These are phyloP conservation scores for Vickermania ingenoplastis DNA, from an alignment of 208 protist species.

Conservation along the genomic window DNA sequence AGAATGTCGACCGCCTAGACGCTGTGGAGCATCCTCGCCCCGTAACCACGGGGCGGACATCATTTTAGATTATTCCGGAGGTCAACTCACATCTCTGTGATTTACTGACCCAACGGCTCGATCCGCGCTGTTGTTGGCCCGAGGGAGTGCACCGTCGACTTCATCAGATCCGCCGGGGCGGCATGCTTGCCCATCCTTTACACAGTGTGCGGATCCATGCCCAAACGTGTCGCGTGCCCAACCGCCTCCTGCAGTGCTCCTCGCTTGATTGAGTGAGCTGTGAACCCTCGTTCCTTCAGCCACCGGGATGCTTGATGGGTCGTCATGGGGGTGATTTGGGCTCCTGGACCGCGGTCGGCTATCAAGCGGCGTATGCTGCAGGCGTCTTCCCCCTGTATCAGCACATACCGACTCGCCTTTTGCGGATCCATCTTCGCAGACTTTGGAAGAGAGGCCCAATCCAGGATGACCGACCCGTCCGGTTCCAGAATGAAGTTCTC, in stretches of 20 bases:
- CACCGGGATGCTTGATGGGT: neutral
- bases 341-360: neutral
- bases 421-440: neutral
- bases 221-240: too few species aligned
- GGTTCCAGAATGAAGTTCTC: neutral
- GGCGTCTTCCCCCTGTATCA: neutral
- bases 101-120: neutral
- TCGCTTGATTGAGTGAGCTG: slow-evolving; percentile 1
- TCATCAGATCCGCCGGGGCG: neutral
- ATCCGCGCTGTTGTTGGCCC: neutral
- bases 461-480: neutral
- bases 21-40: neutral
- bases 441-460: neutral
- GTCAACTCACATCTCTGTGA: neutral
- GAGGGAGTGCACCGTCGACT: neutral
- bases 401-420: neutral
- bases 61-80: neutral
- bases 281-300: neutral
- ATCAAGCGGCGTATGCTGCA: neutral
- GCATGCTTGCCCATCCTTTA: neutral
- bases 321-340: neutral
- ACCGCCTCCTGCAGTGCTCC: neutral
- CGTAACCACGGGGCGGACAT: neutral
- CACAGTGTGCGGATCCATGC: neutral
- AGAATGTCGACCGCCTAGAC: neutral